A percentile compares a stretch with the other conserved stretches of the same genome.
Evolutionary conservation across 352 stramenopile species (phyloP).

Genomic region (Globisporangium abappressorium): DNA sequence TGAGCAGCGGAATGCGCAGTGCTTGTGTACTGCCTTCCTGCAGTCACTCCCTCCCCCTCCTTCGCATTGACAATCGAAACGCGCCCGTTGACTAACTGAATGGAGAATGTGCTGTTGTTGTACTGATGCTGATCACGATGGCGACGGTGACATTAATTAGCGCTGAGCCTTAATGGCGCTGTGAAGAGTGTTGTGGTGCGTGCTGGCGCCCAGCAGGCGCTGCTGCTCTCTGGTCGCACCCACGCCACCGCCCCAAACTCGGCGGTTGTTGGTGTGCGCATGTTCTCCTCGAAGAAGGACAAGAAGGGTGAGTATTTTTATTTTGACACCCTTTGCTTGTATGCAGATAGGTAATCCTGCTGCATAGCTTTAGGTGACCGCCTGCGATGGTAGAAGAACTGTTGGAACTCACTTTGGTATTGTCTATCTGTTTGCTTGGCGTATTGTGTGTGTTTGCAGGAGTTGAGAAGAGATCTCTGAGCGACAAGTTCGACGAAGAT

Average conservation of each 20-base stretch:
- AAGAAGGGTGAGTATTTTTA: conserved; percentile 35
- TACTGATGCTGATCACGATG: background rate
- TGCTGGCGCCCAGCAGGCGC: conserved; percentile 20
- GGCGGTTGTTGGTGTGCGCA: conserved; percentile 17
- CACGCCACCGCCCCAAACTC: conserved; percentile 5
- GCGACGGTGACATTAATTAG: background rate
- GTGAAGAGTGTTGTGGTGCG: conserved; percentile 20
- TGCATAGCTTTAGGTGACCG: no score
- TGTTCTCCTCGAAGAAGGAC: conserved; percentile 53
- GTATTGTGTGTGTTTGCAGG: background rate
- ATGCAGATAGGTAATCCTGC: background rate
- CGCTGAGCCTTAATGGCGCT: conserved; percentile 22
- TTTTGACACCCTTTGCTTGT: background rate
- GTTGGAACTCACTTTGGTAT: background rate
- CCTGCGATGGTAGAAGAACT: background rate
- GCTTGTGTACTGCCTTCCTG: background rate
- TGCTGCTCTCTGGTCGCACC: conserved; percentile 11
- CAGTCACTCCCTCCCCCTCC: background rate
- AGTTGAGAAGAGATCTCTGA: conserved; percentile 51
- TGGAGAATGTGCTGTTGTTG: background rate
- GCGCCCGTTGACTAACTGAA: background rate
- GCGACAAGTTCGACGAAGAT: conserved; percentile 57
- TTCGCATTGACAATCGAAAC: background rate
- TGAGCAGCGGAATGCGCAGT: background rate
- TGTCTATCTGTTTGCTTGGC: background rate